phyloP scores from a whole-genome alignment of 352 stramenopile species.

The Globisporangium megalacanthum region DNA sequence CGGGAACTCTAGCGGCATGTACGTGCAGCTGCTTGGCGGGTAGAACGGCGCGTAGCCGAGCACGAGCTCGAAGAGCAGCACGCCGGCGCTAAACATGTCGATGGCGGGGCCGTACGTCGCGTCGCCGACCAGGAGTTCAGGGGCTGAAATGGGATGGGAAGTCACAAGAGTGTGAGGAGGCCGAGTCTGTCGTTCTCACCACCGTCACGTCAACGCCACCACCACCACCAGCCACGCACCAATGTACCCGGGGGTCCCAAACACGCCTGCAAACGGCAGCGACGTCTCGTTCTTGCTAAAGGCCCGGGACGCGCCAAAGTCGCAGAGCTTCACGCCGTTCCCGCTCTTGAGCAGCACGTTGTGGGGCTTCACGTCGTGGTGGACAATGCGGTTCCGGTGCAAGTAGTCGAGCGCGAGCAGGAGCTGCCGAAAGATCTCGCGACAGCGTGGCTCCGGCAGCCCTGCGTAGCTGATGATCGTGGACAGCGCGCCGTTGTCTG shows the following conservation, averaged over 20 bases:
- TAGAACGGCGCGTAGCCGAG: slow-evolving; percentile 74
- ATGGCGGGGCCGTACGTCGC: slow-evolving; percentile 47
- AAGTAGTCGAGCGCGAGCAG: slow-evolving; percentile 62
- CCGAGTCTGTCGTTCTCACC: too few relatives aligned
- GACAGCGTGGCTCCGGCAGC: slow-evolving; percentile 43
- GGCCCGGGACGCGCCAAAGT: slow-evolving; percentile 79
- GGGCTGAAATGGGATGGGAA: too few relatives aligned
- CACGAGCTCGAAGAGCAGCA: slow-evolving; percentile 74
- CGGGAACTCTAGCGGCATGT: slow-evolving; percentile 56
- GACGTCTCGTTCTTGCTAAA: slow-evolving; percentile 44
- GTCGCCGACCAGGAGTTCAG: slow-evolving; percentile 52
- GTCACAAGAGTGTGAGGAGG: too few relatives aligned
- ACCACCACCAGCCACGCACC: slow-evolving; percentile 3
- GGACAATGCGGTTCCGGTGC: slow-evolving; percentile 74
- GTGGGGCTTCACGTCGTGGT: slow-evolving; percentile 89
- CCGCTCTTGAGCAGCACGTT: slow-evolving; percentile 63
- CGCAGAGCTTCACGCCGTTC: slow-evolving; percentile 61
- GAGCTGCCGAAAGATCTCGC: slow-evolving; percentile 51
- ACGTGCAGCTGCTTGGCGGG: slow-evolving; percentile 56
- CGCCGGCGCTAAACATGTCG: slow-evolving; percentile 71
- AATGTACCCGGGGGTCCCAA: slow-evolving; percentile 69
- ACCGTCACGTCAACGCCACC: too few relatives aligned
- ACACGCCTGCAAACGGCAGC: slow-evolving; percentile 60
- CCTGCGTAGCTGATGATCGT: slow-evolving; percentile 42
- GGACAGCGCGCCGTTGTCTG: slow-evolving; percentile 48